A percentile compares a stretch with the other conserved stretches of the same genome.
Evolutionary conservation across 352 stramenopile genomes (phyloP).

Genomic region (Phytophthora pistaciae): DNA sequence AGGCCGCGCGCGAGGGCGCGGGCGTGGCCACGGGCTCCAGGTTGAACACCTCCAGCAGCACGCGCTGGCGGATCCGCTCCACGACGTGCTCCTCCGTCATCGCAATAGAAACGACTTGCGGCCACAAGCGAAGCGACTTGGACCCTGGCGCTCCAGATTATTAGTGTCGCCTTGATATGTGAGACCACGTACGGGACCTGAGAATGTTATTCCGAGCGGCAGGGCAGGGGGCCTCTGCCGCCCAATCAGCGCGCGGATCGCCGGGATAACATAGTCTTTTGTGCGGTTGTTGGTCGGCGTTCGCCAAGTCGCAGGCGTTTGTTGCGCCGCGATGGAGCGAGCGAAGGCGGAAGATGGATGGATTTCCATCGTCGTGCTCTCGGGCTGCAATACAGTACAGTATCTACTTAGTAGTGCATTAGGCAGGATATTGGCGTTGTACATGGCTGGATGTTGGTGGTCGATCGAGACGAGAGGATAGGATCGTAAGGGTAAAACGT

Average conservation of each 20-base stretch:
- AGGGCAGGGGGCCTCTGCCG: neutral
- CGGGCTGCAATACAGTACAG: neutral
- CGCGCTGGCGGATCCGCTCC: conserved; percentile 55
- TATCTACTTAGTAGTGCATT: neutral
- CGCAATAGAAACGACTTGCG: conserved; percentile 15
- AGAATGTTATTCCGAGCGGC: conserved; percentile 1
- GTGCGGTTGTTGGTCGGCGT: neutral
- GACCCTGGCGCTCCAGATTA: conserved; percentile 1
- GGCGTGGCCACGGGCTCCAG: conserved; percentile 62
- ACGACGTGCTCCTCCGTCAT: conserved; percentile 35
- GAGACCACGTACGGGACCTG: neutral
- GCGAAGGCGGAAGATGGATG: neutral
- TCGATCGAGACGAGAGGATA: neutral
- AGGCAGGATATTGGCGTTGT: neutral
- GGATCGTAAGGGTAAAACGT: neutral
- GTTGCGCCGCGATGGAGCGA: neutral
- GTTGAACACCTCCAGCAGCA: conserved; percentile 69
- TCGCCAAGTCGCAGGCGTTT: neutral
- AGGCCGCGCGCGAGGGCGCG: conserved; percentile 42
- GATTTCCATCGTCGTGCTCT: neutral
- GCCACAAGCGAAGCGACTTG: neutral
- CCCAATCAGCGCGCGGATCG: neutral
- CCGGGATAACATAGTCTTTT: neutral
- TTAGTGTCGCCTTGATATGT: neutral
- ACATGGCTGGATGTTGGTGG: neutral